Conservation (phyloP, 2,329 filamentous ascomycete genomes). For the Paraphaeosphaeria sporulosa region DNA sequence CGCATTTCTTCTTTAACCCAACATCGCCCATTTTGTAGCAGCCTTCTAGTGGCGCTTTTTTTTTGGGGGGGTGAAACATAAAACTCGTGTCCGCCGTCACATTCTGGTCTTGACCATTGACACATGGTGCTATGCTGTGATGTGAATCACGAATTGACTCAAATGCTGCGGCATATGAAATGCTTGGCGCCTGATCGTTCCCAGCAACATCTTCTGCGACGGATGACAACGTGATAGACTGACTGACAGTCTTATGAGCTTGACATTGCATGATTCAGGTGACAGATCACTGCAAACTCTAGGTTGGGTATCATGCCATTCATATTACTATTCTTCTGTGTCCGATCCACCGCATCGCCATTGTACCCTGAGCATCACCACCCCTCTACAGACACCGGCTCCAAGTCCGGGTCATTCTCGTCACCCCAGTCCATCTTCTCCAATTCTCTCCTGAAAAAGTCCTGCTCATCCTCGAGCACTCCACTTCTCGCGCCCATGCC, state of each 20-base stretch:
- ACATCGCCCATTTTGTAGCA: not conserved
- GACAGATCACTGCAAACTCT: not conserved
- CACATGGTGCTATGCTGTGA: not conserved
- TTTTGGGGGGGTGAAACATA: too few species aligned
- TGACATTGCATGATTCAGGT: not conserved
- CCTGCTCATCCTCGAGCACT: slow-evolving; percentile 54
- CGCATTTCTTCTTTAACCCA: slow-evolving; percentile 24
- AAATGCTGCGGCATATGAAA: slow-evolving; percentile 16
- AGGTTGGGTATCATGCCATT: not conserved
- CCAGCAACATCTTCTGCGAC: too few species aligned
- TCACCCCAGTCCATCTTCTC: slow-evolving; percentile 58
- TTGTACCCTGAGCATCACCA: slow-evolving; percentile 27
- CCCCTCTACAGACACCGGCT: slow-evolving; percentile 33
- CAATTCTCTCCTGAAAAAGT: slow-evolving; percentile 58
- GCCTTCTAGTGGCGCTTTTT: too few species aligned
- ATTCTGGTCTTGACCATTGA: not conserved
- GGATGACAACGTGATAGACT: too few species aligned
- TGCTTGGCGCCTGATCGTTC: slow-evolving; percentile 1
- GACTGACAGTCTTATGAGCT: too few species aligned
- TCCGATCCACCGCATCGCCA: not conserved
- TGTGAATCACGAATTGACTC: not conserved
- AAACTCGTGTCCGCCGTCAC: not conserved
- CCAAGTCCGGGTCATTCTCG: slow-evolving; percentile 35
- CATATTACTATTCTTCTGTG: not conserved
- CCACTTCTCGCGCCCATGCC: slow-evolving; percentile 66